Base-by-base conservation (phyloP, 768 basidiomycete genomes). In the Gloeopeniophorella convolvens region DNA sequence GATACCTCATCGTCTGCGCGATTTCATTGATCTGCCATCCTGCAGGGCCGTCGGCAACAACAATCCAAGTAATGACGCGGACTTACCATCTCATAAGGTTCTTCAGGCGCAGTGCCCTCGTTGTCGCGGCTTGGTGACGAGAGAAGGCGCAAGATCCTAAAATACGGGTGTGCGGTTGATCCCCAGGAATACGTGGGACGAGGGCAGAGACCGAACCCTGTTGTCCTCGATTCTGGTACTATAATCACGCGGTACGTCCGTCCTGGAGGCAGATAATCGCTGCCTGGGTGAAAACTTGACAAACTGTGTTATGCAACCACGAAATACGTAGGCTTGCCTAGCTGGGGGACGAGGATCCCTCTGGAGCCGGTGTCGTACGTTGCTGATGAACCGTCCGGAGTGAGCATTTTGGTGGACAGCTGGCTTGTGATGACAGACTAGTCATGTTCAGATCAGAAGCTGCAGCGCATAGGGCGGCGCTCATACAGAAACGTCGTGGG, bases 321-420 rank as follows among this genome's bases (percentile, higher is more conserved):
- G 8, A 33, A 28, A 15, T n/a, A 27, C 30, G 40, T 33, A 33
- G 37, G 57, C 60, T 50, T 60, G 82, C 86, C 79, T 56, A 85
- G 74, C 50, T 76, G 76, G 36, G 86, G 85, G 32, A 79, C 68
- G 75, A 89, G 76, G 36, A 85, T 64, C 9, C 79, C 84, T 53
- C 68, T 76, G 13, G 75, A 72, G 26, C 83, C 76, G 35, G 79
- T 76, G 54, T 85, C 80, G 59, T 82, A 87, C 34, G 66, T 83
- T 35, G 79, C 83, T n/a, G 72, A 56, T 15, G 78, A 70, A 44
- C 86, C 86, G 57, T 87, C 82, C 2, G 73, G 67, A 50, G 77
- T 75, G 28, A 85, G 63, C 57, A 85, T 66, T 60, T 82, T 88
- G 0, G 82, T 87, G 12, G 82, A 73, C 56, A 89, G 69, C 61